Evolutionary conservation across 192 early-diverging fungal genomes (phyloP).

Genomic region (Linnemannia elongata): DNA sequence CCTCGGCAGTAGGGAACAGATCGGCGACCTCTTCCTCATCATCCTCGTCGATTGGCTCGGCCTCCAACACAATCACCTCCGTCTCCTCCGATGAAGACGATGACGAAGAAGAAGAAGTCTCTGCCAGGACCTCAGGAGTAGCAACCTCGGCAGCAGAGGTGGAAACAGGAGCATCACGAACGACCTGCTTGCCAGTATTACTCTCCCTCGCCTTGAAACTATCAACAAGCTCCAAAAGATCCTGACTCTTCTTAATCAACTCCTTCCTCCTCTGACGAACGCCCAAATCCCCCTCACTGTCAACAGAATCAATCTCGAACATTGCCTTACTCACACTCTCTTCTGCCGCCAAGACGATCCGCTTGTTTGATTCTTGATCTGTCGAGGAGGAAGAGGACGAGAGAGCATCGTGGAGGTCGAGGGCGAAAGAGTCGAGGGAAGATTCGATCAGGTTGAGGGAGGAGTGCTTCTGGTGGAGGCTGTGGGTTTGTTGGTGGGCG

Average conservation of each 20-base stretch:
- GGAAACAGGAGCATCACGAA: neutral
- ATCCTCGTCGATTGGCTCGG: neutral
- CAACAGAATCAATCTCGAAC: conserved; percentile 25
- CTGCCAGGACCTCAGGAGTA: neutral
- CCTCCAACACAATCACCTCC: neutral
- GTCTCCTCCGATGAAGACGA: too few species aligned
- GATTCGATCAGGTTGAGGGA: conserved; percentile 50
- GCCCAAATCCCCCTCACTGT: conserved; percentile 12
- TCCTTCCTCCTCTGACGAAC: conserved; percentile 33
- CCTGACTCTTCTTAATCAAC: conserved; percentile 31
- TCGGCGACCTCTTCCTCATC: neutral
- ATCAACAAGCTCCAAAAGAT: conserved; percentile 26
- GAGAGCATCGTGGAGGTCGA: conserved; percentile 14
- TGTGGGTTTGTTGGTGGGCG: neutral
- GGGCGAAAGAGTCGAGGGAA: conserved; percentile 21
- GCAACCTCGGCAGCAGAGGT: too few species aligned
- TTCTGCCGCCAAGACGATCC: conserved; percentile 14
- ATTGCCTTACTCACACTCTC: conserved; percentile 31
- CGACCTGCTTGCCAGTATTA: conserved; percentile 39
- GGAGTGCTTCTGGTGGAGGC: conserved; percentile 40
- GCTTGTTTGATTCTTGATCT: neutral
- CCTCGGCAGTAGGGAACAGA: neutral
- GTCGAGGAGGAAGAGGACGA: neutral
- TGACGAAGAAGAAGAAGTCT: too few species aligned
- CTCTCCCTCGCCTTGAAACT: conserved; percentile 14